These are phyloP conservation scores for Globisporangium carolinianum DNA, from an alignment of 352 stramenopile species.

Conservation along the genomic window DNA sequence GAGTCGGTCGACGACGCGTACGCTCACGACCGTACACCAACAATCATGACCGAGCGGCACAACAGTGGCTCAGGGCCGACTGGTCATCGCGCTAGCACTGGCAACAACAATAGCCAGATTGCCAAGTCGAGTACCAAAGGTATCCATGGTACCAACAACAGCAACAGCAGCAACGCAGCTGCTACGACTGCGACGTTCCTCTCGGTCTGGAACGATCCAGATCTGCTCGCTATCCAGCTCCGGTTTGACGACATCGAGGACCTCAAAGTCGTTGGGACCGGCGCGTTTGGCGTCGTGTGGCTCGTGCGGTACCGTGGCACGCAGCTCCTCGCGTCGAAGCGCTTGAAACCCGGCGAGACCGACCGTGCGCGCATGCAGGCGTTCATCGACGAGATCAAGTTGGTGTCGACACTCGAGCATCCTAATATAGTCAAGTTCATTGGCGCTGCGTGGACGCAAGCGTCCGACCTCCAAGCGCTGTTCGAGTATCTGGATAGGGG, in stretches of 20 bases:
- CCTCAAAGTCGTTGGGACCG: constrained; percentile 9
- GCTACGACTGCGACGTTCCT: too few relatives aligned
- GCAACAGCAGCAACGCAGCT: too few relatives aligned
- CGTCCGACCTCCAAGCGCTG: constrained; percentile 41
- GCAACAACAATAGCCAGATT: too few relatives aligned
- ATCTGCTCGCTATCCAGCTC: constrained; percentile 35
- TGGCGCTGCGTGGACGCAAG: constrained; percentile 43
- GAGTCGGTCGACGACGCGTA: neutral
- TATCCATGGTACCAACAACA: too few relatives aligned
- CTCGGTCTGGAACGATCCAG: constrained; percentile 38
- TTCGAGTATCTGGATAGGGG: constrained; percentile 63
- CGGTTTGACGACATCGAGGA: constrained; percentile 41
- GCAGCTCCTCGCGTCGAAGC: constrained; percentile 19
- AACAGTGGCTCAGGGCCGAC: too few relatives aligned
- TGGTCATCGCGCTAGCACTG: too few relatives aligned
- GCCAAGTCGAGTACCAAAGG: too few relatives aligned
- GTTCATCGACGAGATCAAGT: constrained; percentile 54
- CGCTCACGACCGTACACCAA: neutral
- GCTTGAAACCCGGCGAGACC: constrained; percentile 25
- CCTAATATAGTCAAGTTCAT: constrained; percentile 42
- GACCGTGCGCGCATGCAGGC: constrained; percentile 25
- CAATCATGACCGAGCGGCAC: too few relatives aligned
- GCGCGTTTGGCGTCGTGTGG: constrained; percentile 3
- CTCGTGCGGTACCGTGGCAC: constrained; percentile 4
- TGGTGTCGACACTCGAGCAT: constrained; percentile 36